Percentiles rank a stretch among this genome's conserved stretches.
phyloP scores from a whole-genome alignment of 495 filamentous ascomycete genomes.

The Penicillium dipodomyicola region DNA sequence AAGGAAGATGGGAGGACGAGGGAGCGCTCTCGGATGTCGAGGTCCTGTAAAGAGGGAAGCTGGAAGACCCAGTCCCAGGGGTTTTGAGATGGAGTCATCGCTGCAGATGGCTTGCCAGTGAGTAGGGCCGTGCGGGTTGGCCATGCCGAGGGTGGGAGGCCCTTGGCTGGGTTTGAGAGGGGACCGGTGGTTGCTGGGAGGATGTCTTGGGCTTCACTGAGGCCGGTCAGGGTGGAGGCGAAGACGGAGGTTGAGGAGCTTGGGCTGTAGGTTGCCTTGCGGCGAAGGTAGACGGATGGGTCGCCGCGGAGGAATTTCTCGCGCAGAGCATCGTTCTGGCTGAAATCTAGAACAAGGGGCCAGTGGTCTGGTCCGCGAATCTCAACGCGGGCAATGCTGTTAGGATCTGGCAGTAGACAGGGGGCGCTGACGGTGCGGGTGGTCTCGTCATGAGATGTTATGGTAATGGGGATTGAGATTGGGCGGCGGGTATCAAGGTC shows the following conservation, averaged over 20 bases:
- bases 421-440: slow-evolving; percentile 56
- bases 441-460: slow-evolving; percentile 51
- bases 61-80: slow-evolving; percentile 77
- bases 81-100: slow-evolving; percentile 38
- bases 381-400: slow-evolving; percentile 61
- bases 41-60: slow-evolving; percentile 56
- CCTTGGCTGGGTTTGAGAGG: slow-evolving; percentile 30
- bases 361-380: slow-evolving; percentile 75
- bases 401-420: slow-evolving; percentile 79
- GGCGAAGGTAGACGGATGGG: slow-evolving; percentile 77
- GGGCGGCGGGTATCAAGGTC: slow-evolving; percentile 81
- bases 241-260: slow-evolving; percentile 62
- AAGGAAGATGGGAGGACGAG: slow-evolving; percentile 65
- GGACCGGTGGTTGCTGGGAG: slow-evolving; percentile 29
- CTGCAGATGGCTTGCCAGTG: slow-evolving; percentile 24
- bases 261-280: slow-evolving; percentile 66
- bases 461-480: slow-evolving; percentile 65
- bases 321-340: slow-evolving; percentile 57
- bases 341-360: slow-evolving; percentile 80
- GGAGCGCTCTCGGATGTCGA: slow-evolving; percentile 75
- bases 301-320: slow-evolving; percentile 64
- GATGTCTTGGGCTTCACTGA: slow-evolving; percentile 43
- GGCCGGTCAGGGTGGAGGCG: slow-evolving; percentile 61
- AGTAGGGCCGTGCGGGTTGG: slow-evolving; percentile 25
- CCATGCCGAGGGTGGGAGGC: slow-evolving; percentile 31